Base-by-base conservation (phyloP, 345 rosid species). In the Salix udensis region DNA sequence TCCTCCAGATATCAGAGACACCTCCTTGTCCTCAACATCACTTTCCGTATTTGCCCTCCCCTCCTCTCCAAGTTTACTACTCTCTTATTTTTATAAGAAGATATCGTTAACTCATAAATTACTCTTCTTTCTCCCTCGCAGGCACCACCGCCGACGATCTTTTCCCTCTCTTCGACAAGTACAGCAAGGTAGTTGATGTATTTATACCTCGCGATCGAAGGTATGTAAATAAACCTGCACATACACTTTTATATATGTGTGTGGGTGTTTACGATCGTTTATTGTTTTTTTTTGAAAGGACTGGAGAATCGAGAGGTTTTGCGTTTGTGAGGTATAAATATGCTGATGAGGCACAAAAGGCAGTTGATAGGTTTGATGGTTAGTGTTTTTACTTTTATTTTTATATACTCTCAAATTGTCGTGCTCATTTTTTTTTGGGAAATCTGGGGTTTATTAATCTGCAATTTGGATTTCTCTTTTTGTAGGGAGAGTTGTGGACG, bases 81-180 rank as follows among this genome's bases (percentile, higher is more conserved):
- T 36, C 60, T 23, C 28, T 3, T 21, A 39, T 39, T 7, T 30
- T 64, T 53, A 14, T 4, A 19, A 5, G 18, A 16, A 64, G 46
- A 19, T 23, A 21, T 21, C 39, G 8, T 16, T 64, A 24, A 14
- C 0, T 52, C 53, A 23, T 42, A 71, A 65, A 15, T 72, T 73
- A 50, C 77, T 50, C 24, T 26, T 28, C 37, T 42, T 26, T 53
- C 8, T 18, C 26, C 75, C 55, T 70, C 44, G 36, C 68, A 91
- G 96, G 96, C 53, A 89, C 96, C 4, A 89, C 89, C 14, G 92
- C 94, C 2, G 94, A 91, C 83, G 96, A 89, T 80, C 86, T 91
- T 7, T 91, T 87, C 77, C 94, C 96, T 68, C 90, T 91, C 16
- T 89, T 91, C 78, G 90, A 88, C 18, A 91, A 89, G 91, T 90